These are phyloP conservation scores for Dactylellina cionopaga DNA, from an alignment of 2,329 filamentous ascomycete genomes.

Conservation along the genomic window DNA sequence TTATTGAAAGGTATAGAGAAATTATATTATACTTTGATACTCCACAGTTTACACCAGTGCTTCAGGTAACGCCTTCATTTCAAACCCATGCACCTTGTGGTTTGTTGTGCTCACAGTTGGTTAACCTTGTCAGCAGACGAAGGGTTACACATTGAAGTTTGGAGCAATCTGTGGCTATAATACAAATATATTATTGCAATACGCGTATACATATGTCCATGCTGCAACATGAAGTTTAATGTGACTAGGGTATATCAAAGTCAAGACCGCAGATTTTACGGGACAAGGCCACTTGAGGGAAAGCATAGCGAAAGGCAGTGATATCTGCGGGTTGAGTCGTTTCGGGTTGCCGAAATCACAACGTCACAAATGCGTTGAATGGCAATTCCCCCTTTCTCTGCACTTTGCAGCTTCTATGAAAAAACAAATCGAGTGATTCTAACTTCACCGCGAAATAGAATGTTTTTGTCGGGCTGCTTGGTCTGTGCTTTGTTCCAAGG, in stretches of 20 bases:
- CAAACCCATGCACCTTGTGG: too few species aligned
- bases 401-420: neutral
- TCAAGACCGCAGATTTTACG: too few species aligned
- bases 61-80: conserved; percentile 37
- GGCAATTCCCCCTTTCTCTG: neutral
- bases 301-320: neutral
- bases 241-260: too few species aligned
- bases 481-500: conserved; percentile 26
- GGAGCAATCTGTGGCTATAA: too few species aligned
- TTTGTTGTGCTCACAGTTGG: neutral
- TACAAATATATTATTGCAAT: too few species aligned
- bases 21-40: conserved; percentile 1
- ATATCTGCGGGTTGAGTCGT: conserved; percentile 14
- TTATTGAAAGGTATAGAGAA: neutral
- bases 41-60: too few species aligned
- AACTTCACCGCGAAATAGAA: too few species aligned
- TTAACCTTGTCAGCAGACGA: too few species aligned
- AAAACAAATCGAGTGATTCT: neutral
- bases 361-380: conserved; percentile 20
- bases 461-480: conserved; percentile 5
- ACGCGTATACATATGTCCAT: too few species aligned
- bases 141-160: too few species aligned
- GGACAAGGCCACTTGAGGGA: too few species aligned
- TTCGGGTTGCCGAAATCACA: conserved; percentile 18
- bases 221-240: too few species aligned